Base-by-base conservation (phyloP, 2,329 filamentous ascomycete species). In the Ceratocystis papillata region DNA sequence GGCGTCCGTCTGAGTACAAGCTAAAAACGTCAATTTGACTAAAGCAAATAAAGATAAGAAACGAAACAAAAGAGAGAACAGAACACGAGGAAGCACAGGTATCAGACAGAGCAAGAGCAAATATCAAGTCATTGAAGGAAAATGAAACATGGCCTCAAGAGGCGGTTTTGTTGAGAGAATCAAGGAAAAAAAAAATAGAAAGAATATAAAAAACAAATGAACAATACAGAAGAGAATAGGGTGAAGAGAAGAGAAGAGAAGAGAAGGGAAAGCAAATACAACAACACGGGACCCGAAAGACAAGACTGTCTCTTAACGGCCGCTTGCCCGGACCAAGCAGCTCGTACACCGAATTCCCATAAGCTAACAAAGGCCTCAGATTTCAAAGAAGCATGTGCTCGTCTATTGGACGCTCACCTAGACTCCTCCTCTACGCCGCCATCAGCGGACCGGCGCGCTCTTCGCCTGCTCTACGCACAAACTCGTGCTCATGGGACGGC, bases 401-500 rank as follows among this genome's bases (percentile, higher is more conserved):
- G 46, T 22, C 20, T n/a, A 10, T 48, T n/a, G 20, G 22, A 20
- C 48, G 48, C 22, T 25, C 48, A 50, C n/a, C 20, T 4, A 50
- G 48, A 50, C 48, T 50, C 17, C 5, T n/a, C 25, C 22, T n/a
- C 30, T 57, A 57, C 53, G 30, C 53, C 10, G 22, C 25, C 53
- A 57, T 57, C 53, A 57, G 10, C 22, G 53, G 10, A 6, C 53
- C 53, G 28, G 53, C 53, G 7, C 53, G 53, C 53, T 57, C 53
- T 72, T 83, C 79, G 71, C 84, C 82, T 71, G 83, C 75, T 69
- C 80, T 75, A 71, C 81, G 78, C 66, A 83, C 80, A 72, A 83
- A 75, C 73, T 84, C 60, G 37, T 44, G 60, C 20, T 62, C 60
- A 15, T 62, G 60, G 17, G 60, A 20, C 10, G 60, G 83, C 48